Evolutionary conservation across 1,284 basidiomycete species (phyloP), one percentile per base, ranked within the genome.

Genomic region (Ustanciosporium gigantosporum): DNA sequence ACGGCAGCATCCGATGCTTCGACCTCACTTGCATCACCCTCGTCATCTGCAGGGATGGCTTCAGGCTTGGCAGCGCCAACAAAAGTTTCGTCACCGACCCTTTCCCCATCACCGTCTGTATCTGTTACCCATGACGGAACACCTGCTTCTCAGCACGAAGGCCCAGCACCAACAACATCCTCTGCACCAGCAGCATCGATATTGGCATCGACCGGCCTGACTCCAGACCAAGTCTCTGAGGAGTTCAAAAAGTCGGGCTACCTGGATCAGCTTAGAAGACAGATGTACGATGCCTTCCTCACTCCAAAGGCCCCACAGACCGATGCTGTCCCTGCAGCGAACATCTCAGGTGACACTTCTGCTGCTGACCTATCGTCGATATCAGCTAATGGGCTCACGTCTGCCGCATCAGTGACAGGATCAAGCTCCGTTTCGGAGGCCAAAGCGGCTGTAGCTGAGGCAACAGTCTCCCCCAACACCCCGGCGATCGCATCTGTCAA

Each of bases 181-280:
- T 29, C 27, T 29, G 27, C 27, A 29, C 11, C 27, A 29, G 11
- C 27, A n/a, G n/a, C n/a, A n/a, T n/a, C n/a, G n/a, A n/a, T n/a
- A n/a, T n/a, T n/a, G n/a, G n/a, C n/a, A 11, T 29, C 21, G 20
- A 57, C 48, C 2, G 47, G 51, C 0, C n/a, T 62, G 36, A 56
- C 59, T 3, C 59, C 59, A 3, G 48, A 62, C 0, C 47, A 56
- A 25, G 45, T 62, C 19, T 5, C 57, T 2, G 41, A 56, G 16
- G 59, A 62, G 52, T 48, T 62, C 20, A 47, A 48, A 16, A 52
- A 41, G n/a, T 43, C 41, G 15, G 59, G 59, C 0, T 56, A 48
- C 17, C 25, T 62, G 2, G 59, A 62, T 29, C 41, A 45, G 31
- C 19, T 62, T 14, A 40, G 59, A 5, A 27, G 59, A 15, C 48